phyloP scores from a whole-genome alignment of 2,329 filamentous ascomycete genomes.

The Alternaria incomplexa region DNA sequence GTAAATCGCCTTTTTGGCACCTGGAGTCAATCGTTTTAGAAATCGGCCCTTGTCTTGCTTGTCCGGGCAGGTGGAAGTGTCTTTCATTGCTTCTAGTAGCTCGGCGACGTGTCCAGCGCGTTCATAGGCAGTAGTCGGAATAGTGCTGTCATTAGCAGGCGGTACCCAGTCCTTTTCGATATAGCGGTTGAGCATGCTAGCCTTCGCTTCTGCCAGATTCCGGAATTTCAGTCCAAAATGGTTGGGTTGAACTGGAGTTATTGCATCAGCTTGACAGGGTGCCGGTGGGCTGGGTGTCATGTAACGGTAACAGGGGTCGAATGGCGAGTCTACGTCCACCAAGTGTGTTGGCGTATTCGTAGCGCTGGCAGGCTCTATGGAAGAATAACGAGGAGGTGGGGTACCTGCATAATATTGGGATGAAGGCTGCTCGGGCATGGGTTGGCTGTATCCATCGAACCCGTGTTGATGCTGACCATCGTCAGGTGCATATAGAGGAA shows the following conservation, averaged over 20 bases:
- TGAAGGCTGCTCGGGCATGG: neutral
- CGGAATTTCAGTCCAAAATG: neutral
- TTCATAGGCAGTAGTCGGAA: neutral
- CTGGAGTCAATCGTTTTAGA: constrained; percentile 9
- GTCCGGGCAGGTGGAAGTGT: constrained; percentile 10
- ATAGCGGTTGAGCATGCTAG: neutral
- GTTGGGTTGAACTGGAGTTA: neutral
- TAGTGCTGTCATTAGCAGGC: constrained; percentile 5
- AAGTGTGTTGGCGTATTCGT: neutral
- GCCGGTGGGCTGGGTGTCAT: neutral
- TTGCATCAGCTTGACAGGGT: neutral
- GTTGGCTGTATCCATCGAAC: neutral
- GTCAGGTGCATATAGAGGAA: neutral
- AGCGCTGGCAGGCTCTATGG: neutral
- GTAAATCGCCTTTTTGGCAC: neutral
- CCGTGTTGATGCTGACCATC: neutral
- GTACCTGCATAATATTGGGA: neutral
- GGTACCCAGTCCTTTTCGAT: neutral
- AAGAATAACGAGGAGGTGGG: neutral
- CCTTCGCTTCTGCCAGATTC: neutral
- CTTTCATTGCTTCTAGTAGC: constrained; percentile 9
- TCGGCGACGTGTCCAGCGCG: constrained; percentile 5
- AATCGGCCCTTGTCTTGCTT: neutral
- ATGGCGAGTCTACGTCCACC: neutral
- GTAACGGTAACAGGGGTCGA: neutral